Evolutionary conservation across 106 monocot species (phyloP).

Genomic region (Posidonia australis): DNA sequence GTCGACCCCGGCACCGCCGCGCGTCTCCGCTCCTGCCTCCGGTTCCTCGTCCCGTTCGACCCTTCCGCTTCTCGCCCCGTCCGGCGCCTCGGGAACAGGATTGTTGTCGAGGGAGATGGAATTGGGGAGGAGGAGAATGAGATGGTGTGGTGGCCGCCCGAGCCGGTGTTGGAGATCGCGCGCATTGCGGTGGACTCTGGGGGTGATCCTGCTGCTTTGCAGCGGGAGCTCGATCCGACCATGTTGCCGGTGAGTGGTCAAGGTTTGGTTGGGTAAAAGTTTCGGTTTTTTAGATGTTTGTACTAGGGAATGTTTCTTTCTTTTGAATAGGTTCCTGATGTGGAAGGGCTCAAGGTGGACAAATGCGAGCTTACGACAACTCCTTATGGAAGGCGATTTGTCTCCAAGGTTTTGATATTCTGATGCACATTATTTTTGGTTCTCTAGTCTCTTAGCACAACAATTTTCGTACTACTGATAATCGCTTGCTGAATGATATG

Average conservation of each 20-base stretch:
- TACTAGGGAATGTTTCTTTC: neutral
- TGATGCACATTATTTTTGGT: neutral
- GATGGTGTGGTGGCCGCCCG: constrained; percentile 80
- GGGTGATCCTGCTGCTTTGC: constrained; percentile 60
- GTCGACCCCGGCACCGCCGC: constrained; percentile 34
- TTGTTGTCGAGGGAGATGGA: neutral
- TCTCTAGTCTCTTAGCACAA: no score
- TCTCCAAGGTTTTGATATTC: constrained; percentile 40
- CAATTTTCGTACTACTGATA: no score
- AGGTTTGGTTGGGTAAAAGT: neutral
- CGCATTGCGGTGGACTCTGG: constrained; percentile 80
- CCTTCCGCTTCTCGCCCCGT: constrained; percentile 4
- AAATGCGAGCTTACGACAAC: constrained; percentile 82
- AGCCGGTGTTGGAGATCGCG: constrained; percentile 82
- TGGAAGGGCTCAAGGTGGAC: constrained; percentile 46
- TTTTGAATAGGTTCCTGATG: constrained; percentile 67
- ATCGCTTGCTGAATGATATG: no score
- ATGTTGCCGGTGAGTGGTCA: constrained; percentile 40
- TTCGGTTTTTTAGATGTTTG: neutral
- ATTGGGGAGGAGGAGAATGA: constrained; percentile 16
- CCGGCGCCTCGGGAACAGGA: constrained; percentile 11
- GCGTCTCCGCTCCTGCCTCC: constrained; percentile 55
- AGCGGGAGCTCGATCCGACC: constrained; percentile 64
- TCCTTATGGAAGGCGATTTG: constrained; percentile 69
- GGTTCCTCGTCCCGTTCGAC: constrained; percentile 57